Evolutionary conservation across 1,139 yeast species (phyloP).

Genomic region (Diutina mesorugosa): DNA sequence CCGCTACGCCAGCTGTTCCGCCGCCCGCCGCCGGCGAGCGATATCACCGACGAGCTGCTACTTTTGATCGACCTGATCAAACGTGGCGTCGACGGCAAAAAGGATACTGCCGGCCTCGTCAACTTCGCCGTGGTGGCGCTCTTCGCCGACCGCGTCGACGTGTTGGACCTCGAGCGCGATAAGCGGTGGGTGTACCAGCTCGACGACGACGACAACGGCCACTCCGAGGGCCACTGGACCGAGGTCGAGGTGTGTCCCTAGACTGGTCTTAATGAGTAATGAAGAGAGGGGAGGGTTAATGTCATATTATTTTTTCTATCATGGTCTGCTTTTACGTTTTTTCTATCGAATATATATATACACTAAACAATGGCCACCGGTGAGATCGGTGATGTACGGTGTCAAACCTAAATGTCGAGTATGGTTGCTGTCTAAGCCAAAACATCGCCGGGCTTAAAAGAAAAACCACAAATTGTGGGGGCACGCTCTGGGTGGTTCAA

Average conservation of each 20-base stretch:
- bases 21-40: conserved; percentile 58
- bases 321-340: no score
- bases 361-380: no score
- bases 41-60: conserved; percentile 41
- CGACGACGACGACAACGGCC: conserved; percentile 16
- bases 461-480: no score
- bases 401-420: no score
- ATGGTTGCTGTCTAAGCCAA: no score
- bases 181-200: conserved; percentile 42
- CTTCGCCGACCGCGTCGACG: conserved; percentile 65
- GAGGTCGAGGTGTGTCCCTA: conserved; percentile 75
- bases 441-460: no score
- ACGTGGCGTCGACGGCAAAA: conserved; percentile 76
- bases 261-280: background rate
- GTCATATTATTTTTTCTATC: no score
- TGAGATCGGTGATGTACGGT: no score
- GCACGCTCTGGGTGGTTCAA: no score
- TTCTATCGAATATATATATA: no score
- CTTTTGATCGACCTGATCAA: conserved; percentile 55
- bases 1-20: conserved; percentile 51
- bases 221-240: conserved; percentile 43
- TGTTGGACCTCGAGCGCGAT: conserved; percentile 46
- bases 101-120: conserved; percentile 47
- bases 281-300: background rate
- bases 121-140: conserved; percentile 61